A percentile compares a stretch with the other conserved stretches of the same genome.
Evolutionary conservation across 139 green algal genomes (phyloP).

Genomic region (Gonium pectorale): DNA sequence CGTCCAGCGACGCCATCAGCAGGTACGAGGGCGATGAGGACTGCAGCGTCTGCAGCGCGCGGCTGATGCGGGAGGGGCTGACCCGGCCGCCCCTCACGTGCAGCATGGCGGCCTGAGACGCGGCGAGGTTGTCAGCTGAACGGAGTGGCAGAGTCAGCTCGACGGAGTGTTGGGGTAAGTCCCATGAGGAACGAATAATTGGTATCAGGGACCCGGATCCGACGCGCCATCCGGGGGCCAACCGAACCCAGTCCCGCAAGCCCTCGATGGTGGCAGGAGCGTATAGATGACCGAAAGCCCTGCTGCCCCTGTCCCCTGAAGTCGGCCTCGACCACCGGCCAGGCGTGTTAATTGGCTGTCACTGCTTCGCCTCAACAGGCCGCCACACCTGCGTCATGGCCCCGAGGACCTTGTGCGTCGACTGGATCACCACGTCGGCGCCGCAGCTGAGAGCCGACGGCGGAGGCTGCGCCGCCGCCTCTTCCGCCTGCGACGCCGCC

Average conservation of each 20-base stretch:
- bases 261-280: too few species aligned
- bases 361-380: too few species aligned
- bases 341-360: too few species aligned
- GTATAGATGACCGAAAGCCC: too few species aligned
- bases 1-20: constrained; percentile 92
- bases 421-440: constrained; percentile 92
- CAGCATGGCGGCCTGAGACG: constrained; percentile 95
- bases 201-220: too few species aligned
- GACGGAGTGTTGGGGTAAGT: neutral
- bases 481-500: too few species aligned
- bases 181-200: too few species aligned
- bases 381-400: constrained; percentile 81
- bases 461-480: neutral
- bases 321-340: too few species aligned
- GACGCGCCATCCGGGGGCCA: too few species aligned
- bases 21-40: constrained; percentile 89
- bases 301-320: too few species aligned
- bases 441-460: constrained; percentile 70
- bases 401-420: constrained; percentile 93
- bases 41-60: constrained; percentile 69
- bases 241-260: too few species aligned
- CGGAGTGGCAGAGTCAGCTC: neutral
- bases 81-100: constrained; percentile 67
- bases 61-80: constrained; percentile 20
- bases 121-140: too few species aligned